Percentiles rank a stretch among this genome's conserved stretches.
phyloP scores from a whole-genome alignment of 2,329 filamentous ascomycete genomes.

The Phaeomoniella chlamydospora region DNA sequence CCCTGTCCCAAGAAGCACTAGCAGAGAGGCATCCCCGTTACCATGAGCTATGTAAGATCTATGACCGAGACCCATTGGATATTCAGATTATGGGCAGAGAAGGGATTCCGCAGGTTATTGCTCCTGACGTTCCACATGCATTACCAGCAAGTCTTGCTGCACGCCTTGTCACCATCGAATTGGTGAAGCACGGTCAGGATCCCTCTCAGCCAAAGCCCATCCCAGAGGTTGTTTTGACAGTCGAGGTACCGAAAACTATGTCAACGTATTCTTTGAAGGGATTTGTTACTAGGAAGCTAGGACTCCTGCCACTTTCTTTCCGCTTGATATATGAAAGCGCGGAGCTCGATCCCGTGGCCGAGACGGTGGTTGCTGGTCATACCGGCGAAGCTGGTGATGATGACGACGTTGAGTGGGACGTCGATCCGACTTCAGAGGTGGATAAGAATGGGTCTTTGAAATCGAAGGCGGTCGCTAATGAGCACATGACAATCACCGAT shows the following conservation, averaged over 20 bases:
- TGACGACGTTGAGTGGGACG: background rate
- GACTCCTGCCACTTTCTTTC: constrained; percentile 46
- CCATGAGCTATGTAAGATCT: constrained; percentile 54
- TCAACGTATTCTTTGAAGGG: constrained; percentile 74
- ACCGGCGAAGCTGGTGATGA: background rate
- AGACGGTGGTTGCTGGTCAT: background rate
- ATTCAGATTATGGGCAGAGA: constrained; percentile 10
- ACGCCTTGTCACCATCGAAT: constrained; percentile 43
- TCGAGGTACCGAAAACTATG: constrained; percentile 54
- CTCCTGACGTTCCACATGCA: background rate
- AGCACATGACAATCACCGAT: no score
- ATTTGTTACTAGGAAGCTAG: constrained; percentile 58
- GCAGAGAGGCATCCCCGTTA: constrained; percentile 57
- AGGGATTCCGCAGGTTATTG: constrained; percentile 1
- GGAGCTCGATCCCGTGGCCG: background rate
- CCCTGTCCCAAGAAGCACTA: constrained; percentile 19
- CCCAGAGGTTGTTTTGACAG: constrained; percentile 15
- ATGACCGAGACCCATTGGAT: constrained; percentile 56
- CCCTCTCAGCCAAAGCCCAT: constrained; percentile 4
- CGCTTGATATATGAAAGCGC: constrained; percentile 57
- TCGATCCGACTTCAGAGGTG: background rate
- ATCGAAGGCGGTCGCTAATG: background rate
- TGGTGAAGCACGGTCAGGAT: constrained; percentile 31
- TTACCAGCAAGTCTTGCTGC: constrained; percentile 65
- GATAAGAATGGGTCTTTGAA: no score